Conservation (phyloP, 345 rosid species). For the Rhodomyrtus tomentosa region DNA sequence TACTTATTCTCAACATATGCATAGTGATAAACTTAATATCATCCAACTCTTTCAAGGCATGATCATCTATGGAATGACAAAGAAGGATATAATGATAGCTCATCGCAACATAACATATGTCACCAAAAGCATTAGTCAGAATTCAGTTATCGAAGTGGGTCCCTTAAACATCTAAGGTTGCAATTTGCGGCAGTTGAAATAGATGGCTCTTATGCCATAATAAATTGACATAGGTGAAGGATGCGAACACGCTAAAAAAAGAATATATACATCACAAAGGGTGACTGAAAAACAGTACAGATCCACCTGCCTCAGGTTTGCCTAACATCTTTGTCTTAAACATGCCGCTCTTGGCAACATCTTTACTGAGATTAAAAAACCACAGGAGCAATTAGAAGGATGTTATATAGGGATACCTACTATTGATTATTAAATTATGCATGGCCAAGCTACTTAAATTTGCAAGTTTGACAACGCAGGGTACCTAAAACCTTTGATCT, state of each 20-base stretch:
- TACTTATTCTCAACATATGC: neutral
- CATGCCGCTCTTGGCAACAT: neutral
- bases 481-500: neutral
- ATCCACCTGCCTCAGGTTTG: neutral
- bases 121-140: neutral
- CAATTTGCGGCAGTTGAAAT: neutral
- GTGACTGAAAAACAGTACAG: neutral
- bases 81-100: neutral
- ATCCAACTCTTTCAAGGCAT: neutral
- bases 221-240: neutral
- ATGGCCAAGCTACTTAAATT: neutral
- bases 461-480: neutral
- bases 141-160: neutral
- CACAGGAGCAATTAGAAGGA: neutral
- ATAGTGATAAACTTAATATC: neutral
- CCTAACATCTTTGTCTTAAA: neutral
- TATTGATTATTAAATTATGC: neutral
- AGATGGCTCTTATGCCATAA: neutral
- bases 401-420: neutral
- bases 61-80: neutral
- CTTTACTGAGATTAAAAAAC: neutral
- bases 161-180: neutral
- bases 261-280: neutral
- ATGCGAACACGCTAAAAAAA: neutral
- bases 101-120: neutral